Evolutionary conservation across 1,139 yeast species (phyloP).

Genomic region (Debaryomycetaceae sp.): DNA sequence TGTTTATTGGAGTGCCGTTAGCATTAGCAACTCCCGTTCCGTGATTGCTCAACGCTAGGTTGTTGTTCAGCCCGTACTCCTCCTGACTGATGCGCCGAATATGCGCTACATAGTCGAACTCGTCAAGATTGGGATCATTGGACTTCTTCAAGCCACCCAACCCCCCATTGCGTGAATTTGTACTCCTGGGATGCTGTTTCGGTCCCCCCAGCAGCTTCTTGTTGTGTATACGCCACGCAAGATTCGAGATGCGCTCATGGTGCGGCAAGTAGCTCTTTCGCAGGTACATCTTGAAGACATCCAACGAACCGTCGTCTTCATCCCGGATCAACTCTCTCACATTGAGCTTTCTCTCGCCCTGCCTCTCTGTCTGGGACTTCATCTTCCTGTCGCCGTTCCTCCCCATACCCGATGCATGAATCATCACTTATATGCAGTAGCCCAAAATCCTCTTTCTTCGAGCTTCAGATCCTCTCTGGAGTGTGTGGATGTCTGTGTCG

Average conservation of each 20-base stretch:
- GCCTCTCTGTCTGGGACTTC: background rate
- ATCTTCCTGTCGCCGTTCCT: background rate
- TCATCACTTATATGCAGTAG: background rate
- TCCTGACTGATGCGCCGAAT: slow-evolving; percentile 42
- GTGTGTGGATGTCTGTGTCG: too few relatives aligned
- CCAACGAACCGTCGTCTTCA: slow-evolving; percentile 30
- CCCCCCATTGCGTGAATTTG: background rate
- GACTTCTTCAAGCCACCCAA: background rate
- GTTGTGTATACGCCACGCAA: slow-evolving; percentile 48
- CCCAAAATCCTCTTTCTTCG: background rate
- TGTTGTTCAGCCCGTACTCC: slow-evolving; percentile 21
- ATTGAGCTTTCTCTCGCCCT: slow-evolving; percentile 1
- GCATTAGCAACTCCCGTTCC: background rate
- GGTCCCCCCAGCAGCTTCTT: slow-evolving; percentile 20
- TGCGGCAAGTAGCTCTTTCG: slow-evolving; percentile 43
- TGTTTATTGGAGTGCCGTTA: slow-evolving; percentile 1
- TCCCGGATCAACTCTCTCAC: slow-evolving; percentile 18
- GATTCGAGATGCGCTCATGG: slow-evolving; percentile 40
- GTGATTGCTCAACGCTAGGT: too few relatives aligned
- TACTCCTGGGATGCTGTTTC: slow-evolving; percentile 1
- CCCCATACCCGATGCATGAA: background rate
- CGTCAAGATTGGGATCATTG: slow-evolving; percentile 29
- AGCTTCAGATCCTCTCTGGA: background rate
- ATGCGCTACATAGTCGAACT: slow-evolving; percentile 48
- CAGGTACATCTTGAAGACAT: slow-evolving; percentile 41